phyloP scores from a whole-genome alignment of 129 eudicot genomes.

The Dittrichia graveolens region DNA sequence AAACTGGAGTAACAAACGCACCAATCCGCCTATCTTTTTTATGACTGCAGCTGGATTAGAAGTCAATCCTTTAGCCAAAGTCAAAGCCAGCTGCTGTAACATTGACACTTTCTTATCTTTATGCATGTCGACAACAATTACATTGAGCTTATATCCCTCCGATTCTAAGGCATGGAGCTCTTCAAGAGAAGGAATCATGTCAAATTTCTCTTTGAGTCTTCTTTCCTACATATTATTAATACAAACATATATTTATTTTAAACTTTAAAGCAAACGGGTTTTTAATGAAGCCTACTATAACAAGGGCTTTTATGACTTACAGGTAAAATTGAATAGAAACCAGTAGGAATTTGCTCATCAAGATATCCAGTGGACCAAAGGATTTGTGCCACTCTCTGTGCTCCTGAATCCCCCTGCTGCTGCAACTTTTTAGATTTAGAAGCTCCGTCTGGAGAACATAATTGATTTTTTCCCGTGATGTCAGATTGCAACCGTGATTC shows the following conservation, averaged over 20 bases:
- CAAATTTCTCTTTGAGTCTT: constrained; percentile 80
- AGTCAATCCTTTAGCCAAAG: constrained; percentile 65
- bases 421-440: constrained; percentile 40
- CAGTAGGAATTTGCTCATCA: constrained; percentile 66
- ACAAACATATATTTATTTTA: not conserved
- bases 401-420: constrained; percentile 43
- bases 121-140: constrained; percentile 60
- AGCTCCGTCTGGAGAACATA: constrained; percentile 40
- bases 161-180: constrained; percentile 61
- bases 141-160: constrained; percentile 65
- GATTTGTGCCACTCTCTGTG: constrained; percentile 59
- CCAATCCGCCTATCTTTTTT: constrained; percentile 81
- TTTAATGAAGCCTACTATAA: not conserved
- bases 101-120: constrained; percentile 82
- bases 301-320: constrained; percentile 41
- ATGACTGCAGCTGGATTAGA: constrained; percentile 61
- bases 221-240: constrained; percentile 51
- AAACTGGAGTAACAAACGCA: constrained; percentile 29
- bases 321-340: constrained; percentile 67
- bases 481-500: constrained; percentile 41
- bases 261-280: not conserved
- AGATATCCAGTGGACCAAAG: constrained; percentile 76
- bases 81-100: constrained; percentile 76
- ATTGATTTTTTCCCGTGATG: constrained; percentile 33
- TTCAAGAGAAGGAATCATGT: constrained; percentile 69